Base-by-base conservation (phyloP, 345 rosid species). In the Crucihimalaya himalaica region DNA sequence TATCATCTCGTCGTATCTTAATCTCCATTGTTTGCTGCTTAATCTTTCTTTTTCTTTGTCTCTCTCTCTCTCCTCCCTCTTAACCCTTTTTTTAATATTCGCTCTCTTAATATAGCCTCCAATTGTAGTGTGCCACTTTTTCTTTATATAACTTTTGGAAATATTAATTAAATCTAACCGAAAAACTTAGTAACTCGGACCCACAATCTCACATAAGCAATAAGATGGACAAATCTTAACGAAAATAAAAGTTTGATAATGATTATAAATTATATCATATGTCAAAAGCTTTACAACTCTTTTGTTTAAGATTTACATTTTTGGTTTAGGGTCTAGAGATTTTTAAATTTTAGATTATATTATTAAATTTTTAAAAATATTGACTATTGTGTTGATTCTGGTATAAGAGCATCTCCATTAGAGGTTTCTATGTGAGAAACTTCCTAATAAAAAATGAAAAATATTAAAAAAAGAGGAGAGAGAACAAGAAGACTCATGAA, bases 1-100 rank as follows among this genome's bases (percentile, higher is more conserved):
- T 21, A 16, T 37, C 53, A 21, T 21, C 63, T 32, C 50, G 16
- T 32, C 25, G 70, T 72, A 46, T 72, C 34, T 72, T 60, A 51
- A 67, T 67, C 81, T 78, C 70, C 78, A 72, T 78, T 2, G 42
- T 46, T 31, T 59, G 32, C 14, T 46, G 47, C 59, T 63, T 7
- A 23, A 23, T 37, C 54, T 25, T 31, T 42, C 23, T 18, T 19
- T 15, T 3, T 62, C 11, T 51, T 6, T n/a, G n/a, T 29, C 48
- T 61, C 34, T 28, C 11, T 37, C 47, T 37, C 3, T 59, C 52
- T 46, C 2, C 19, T 47, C 12, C 21, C 15, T 48, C 27, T 18
- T 8, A 8, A 47, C 57, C n/a, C 10, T n/a, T 16, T 34, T 35
- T 35, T 34, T 35, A 45, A 58, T 32, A 58, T 58, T 59, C 12